Evolutionary conservation across 805 yeast genomes (phyloP).

Genomic region (Jamesozyma piceae): DNA sequence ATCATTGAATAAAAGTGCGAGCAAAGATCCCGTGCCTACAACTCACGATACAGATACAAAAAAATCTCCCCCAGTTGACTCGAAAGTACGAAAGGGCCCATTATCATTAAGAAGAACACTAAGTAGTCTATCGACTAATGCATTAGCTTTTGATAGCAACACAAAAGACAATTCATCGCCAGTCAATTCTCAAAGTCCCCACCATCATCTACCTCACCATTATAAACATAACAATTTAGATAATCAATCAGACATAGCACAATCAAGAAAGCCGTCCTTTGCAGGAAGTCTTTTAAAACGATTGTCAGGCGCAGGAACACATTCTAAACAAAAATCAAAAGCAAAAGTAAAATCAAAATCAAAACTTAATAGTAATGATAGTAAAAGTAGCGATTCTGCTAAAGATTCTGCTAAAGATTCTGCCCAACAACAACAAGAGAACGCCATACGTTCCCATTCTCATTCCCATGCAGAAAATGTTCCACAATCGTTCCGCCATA

Average conservation of each 20-base stretch:
- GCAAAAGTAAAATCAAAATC: neutral
- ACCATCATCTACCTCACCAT: neutral
- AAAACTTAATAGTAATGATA: neutral
- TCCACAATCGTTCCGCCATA: neutral
- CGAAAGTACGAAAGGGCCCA: conserved; percentile 3
- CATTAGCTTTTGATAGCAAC: neutral
- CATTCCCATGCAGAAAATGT: conserved; percentile 1
- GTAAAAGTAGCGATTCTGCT: too few relatives aligned
- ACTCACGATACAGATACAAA: neutral
- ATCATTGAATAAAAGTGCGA: conserved; percentile 1
- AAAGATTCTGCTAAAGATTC: too few relatives aligned
- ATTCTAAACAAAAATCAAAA: neutral
- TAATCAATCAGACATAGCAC: conserved; percentile 5
- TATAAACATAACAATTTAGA: neutral
- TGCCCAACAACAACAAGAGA: neutral
- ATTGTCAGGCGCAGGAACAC: conserved; percentile 10
- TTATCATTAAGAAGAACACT: conserved; percentile 15
- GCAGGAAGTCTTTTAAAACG: conserved; percentile 21
- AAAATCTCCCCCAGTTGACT: neutral
- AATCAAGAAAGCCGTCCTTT: conserved; percentile 21
- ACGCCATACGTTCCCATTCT: neutral
- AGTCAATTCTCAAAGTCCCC: neutral
- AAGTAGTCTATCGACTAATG: conserved; percentile 15
- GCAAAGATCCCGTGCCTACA: conserved; percentile 1
- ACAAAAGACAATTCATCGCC: conserved; percentile 1